Conservation (phyloP, 805 yeast species). For the Ogataea wickerhamii region DNA sequence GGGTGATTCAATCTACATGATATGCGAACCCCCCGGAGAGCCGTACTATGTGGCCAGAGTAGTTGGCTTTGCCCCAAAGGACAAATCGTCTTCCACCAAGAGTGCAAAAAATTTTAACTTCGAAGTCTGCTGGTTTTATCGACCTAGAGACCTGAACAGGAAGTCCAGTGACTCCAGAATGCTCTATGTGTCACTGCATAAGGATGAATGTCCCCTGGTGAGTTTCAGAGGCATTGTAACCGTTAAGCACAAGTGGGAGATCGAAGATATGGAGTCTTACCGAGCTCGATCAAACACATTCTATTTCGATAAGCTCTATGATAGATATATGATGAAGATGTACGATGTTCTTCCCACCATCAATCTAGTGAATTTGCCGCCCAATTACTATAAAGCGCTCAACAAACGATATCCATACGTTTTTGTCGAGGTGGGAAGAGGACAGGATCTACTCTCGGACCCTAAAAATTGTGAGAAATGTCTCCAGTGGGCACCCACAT, state of each 20-base stretch:
- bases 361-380: slow-evolving; percentile 53
- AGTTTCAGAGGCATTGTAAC: slow-evolving; percentile 73
- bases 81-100: slow-evolving; percentile 30
- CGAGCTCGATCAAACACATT: slow-evolving; percentile 62
- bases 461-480: slow-evolving; percentile 74
- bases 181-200: slow-evolving; percentile 79
- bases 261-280: slow-evolving; percentile 54
- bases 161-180: slow-evolving; percentile 67
- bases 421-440: slow-evolving; percentile 66
- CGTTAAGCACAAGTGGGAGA: slow-evolving; percentile 66
- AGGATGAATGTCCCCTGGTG: slow-evolving; percentile 73
- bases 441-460: slow-evolving; percentile 57
- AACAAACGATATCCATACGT: slow-evolving; percentile 67
- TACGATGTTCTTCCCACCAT: slow-evolving; percentile 73
- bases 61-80: slow-evolving; percentile 60
- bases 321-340: slow-evolving; percentile 77
- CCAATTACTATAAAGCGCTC: slow-evolving; percentile 57
- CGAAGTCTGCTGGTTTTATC: slow-evolving; percentile 85
- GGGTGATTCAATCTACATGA: slow-evolving; percentile 73
- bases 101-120: slow-evolving; percentile 54
- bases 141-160: slow-evolving; percentile 80
- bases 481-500: slow-evolving; percentile 76
- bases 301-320: slow-evolving; percentile 83
- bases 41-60: slow-evolving; percentile 88
- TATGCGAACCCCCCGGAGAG: slow-evolving; percentile 91